Conservation (phyloP, 2,329 filamentous ascomycete species). For the Ophiocordyceps camponoti-floridani region DNA sequence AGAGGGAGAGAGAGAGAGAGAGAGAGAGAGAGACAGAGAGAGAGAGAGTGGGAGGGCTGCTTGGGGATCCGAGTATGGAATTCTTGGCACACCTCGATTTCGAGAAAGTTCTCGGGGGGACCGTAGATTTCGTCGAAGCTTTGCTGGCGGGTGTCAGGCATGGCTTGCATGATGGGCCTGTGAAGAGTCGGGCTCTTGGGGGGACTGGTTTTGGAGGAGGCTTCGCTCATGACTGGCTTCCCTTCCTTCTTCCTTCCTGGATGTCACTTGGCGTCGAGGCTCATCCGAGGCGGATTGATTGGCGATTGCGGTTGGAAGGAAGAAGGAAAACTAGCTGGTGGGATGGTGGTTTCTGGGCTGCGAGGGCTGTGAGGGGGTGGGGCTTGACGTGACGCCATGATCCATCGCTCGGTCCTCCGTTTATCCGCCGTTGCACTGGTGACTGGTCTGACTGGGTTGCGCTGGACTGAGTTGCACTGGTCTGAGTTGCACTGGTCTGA, state of each 20-base stretch:
- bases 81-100: slow-evolving; percentile 58
- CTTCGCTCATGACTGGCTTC: slow-evolving; percentile 1
- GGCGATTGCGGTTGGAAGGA: no score
- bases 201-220: slow-evolving; percentile 3
- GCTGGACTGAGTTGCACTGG: no score
- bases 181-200: slow-evolving; percentile 19
- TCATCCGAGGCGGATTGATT: no score
- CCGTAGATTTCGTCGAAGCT: slow-evolving; percentile 99
- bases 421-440: not conserved
- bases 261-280: not conserved
- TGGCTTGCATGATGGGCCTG: slow-evolving; percentile 43
- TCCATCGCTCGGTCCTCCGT: not conserved
- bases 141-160: slow-evolving; percentile 66
- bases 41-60: no score
- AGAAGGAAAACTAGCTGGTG: no score
- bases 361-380: not conserved
- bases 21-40: no score
- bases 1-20: no score
- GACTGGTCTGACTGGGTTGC: no score
- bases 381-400: not conserved
- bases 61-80: no score
- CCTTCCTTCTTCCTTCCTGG: not conserved
- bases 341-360: no score
- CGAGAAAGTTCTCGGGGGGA: slow-evolving; percentile 93
- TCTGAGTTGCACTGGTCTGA: no score